Evolutionary conservation across 352 stramenopile species (phyloP).

Genomic region (Globisporangium camurandrum): DNA sequence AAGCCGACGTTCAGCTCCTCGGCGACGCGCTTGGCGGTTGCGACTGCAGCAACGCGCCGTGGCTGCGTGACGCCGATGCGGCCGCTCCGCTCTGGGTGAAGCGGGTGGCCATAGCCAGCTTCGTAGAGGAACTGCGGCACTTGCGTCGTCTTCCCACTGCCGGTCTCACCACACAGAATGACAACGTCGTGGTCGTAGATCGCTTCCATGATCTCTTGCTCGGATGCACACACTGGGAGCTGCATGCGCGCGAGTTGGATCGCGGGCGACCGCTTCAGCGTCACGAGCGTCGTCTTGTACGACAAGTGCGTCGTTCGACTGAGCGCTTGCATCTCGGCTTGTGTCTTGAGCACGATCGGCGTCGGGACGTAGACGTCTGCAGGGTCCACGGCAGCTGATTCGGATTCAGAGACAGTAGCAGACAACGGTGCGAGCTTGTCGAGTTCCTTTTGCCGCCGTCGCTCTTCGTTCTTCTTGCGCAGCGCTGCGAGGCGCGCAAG

Average conservation of each 20-base stretch:
- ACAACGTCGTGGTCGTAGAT: constrained; percentile 94
- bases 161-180: constrained; percentile 97
- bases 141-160: constrained; percentile 97
- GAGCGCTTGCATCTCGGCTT: constrained; percentile 43
- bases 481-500: constrained; percentile 63
- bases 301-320: constrained; percentile 37
- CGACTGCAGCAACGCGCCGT: constrained; percentile 96
- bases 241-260: constrained; percentile 91
- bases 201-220: constrained; percentile 99
- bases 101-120: constrained; percentile 76
- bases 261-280: constrained; percentile 66
- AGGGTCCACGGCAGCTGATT: constrained; percentile 16
- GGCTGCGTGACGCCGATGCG: constrained; percentile 97
- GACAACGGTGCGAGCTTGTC: constrained; percentile 10
- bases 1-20: constrained; percentile 93
- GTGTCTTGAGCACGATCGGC: constrained; percentile 63
- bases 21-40: constrained; percentile 95
- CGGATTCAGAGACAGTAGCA: too few relatives aligned
- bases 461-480: constrained; percentile 75
- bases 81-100: constrained; percentile 39
- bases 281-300: constrained; percentile 68
- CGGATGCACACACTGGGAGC: constrained; percentile 96
- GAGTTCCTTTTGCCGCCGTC: constrained; percentile 36
- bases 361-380: constrained; percentile 51
- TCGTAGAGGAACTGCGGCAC: constrained; percentile 99